These are phyloP conservation scores for Biscogniauxia mediterranea DNA, from an alignment of 2,329 filamentous ascomycete species.

Conservation along the genomic window DNA sequence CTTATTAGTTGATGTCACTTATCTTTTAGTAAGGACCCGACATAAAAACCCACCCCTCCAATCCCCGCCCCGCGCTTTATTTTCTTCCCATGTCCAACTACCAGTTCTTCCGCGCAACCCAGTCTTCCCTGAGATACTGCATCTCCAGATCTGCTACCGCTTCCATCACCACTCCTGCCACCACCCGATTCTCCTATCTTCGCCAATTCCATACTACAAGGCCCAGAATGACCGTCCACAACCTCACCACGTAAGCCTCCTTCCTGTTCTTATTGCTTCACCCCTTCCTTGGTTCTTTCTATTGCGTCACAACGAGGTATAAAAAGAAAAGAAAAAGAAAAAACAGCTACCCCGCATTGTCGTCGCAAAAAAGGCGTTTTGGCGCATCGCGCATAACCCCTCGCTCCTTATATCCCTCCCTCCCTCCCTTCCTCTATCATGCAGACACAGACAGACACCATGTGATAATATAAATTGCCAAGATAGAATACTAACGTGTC, in stretches of 20 bases:
- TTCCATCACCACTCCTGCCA: too few species aligned
- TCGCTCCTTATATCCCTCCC: too few species aligned
- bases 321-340: too few species aligned
- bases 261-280: background rate
- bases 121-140: constrained; percentile 22
- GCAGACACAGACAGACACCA: too few species aligned
- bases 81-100: constrained; percentile 21
- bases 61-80: constrained; percentile 12
- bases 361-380: background rate
- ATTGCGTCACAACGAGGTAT: background rate
- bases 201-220: constrained; percentile 38
- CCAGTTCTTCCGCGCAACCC: constrained; percentile 19
- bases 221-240: constrained; percentile 45
- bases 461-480: too few species aligned
- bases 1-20: too few species aligned
- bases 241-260: constrained; percentile 36
- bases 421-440: constrained; percentile 4
- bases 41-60: constrained; percentile 8
- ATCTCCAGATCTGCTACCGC: constrained; percentile 12
- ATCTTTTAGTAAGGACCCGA: background rate
- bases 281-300: background rate
- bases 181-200: constrained; percentile 18
- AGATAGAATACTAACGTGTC: too few species aligned
- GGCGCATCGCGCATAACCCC: background rate
- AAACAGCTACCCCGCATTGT: constrained; percentile 10